Evolutionary conservation across 345 rosid genomes (phyloP).

Genomic region (Schrenkiella parvula): DNA sequence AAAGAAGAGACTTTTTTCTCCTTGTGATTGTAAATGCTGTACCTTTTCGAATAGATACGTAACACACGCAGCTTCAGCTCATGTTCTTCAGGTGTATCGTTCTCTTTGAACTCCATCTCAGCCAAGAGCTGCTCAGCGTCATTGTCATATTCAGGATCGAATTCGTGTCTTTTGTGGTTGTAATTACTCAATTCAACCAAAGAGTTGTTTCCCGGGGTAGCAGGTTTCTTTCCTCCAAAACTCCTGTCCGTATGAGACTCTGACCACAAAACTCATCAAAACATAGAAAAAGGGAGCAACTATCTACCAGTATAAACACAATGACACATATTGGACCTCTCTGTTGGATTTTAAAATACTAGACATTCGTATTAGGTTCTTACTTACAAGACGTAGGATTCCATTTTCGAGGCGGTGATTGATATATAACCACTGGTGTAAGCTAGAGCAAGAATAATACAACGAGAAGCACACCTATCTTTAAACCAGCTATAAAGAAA

Average conservation of each 20-base stretch:
- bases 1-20: not conserved
- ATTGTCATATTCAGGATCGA: conserved; percentile 91
- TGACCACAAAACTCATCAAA: conserved; percentile 36
- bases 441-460: not conserved
- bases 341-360: not conserved
- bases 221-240: conserved; percentile 69
- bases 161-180: conserved; percentile 79
- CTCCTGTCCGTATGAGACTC: conserved; percentile 61
- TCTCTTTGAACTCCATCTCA: conserved; percentile 96
- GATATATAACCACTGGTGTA: not conserved
- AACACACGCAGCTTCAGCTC: conserved; percentile 82
- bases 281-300: conserved; percentile 4
- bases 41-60: conserved; percentile 84
- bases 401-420: not conserved
- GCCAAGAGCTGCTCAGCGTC: conserved; percentile 95
- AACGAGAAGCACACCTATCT: conserved; percentile 42
- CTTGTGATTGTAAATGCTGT: conserved; percentile 6
- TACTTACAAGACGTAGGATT: not conserved
- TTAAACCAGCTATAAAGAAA: conserved; percentile 36
- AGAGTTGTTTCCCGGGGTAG: conserved; percentile 50
- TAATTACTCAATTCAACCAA: conserved; percentile 74
- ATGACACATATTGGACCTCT: not conserved
- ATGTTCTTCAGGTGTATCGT: conserved; percentile 78
- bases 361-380: not conserved
- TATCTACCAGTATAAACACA: conserved; percentile 5